phyloP scores from a whole-genome alignment of 1,139 yeast genomes.

The Saccharomyces hybrid region DNA sequence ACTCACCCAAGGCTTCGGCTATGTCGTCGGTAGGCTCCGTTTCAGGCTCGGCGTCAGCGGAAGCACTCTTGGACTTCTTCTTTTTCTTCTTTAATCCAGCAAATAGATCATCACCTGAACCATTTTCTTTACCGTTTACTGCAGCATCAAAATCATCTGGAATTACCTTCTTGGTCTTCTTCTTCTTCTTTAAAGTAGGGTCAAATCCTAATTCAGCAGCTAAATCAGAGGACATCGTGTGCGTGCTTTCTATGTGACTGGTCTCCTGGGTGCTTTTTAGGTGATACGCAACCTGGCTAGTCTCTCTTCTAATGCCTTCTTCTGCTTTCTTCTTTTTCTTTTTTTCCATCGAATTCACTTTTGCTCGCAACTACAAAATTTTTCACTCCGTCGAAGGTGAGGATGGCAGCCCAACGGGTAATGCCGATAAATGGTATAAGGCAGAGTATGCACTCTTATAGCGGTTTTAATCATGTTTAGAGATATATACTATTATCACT shows the following conservation, averaged over 20 bases:
- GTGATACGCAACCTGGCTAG: neutral
- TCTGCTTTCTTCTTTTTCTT: slow-evolving; percentile 18
- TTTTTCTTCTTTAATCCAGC: slow-evolving; percentile 46
- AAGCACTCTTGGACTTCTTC: slow-evolving; percentile 36
- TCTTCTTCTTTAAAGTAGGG: slow-evolving; percentile 76
- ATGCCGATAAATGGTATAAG: neutral
- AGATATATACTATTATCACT: neutral
- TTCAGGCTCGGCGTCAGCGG: slow-evolving; percentile 33
- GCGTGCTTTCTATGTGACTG: neutral
- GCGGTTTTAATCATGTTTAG: neutral
- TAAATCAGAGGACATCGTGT: slow-evolving; percentile 30
- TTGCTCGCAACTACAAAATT: slow-evolving; percentile 33
- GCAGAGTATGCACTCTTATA: neutral
- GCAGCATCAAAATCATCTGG: slow-evolving; percentile 32
- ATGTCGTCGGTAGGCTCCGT: slow-evolving; percentile 46
- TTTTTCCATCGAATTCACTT: slow-evolving; percentile 26
- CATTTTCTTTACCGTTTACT: slow-evolving; percentile 15
- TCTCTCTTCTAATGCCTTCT: slow-evolving; percentile 12
- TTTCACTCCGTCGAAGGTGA: slow-evolving; percentile 71
- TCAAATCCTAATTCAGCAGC: slow-evolving; percentile 63
- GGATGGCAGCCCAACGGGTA: slow-evolving; percentile 57
- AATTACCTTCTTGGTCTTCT: slow-evolving; percentile 47
- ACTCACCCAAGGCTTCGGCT: slow-evolving; percentile 60
- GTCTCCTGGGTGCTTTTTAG: neutral
- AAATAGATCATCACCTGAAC: slow-evolving; percentile 38